Conservation (phyloP, 352 stramenopile species). For the Phytophthora ohioensis region DNA sequence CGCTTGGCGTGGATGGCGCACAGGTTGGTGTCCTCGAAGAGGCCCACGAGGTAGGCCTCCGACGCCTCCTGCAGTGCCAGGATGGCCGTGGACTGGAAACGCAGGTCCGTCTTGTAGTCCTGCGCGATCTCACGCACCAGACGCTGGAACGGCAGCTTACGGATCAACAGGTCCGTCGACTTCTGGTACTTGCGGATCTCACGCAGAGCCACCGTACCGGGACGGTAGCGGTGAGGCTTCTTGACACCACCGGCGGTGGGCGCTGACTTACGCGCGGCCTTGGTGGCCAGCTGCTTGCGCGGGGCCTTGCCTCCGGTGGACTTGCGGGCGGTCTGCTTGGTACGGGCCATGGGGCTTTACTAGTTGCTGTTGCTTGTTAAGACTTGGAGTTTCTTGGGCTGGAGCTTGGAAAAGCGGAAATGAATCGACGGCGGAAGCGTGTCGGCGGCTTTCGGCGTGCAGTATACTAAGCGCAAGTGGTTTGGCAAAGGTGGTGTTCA, state of each 20-base stretch:
- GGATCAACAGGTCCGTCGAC: conserved; percentile 96
- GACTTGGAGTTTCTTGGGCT: conserved; percentile 20
- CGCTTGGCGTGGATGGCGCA: conserved; percentile 97
- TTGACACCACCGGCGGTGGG: conserved; percentile 94
- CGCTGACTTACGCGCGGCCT: conserved; percentile 93
- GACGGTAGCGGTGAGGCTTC: conserved; percentile 63
- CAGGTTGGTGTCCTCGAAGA: conserved; percentile 97
- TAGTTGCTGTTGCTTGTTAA: background rate
- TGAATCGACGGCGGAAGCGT: conserved; percentile 26
- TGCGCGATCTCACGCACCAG: conserved; percentile 96
- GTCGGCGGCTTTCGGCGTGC: background rate
- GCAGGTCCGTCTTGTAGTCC: conserved; percentile 97
- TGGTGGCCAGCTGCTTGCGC: conserved; percentile 94
- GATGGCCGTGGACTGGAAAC: conserved; percentile 96
- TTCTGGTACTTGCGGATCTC: conserved; percentile 98
- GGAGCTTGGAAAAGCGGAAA: conserved; percentile 58
- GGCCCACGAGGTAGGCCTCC: conserved; percentile 95
- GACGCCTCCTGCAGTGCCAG: conserved; percentile 92
- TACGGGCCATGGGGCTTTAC: conserved; percentile 89
- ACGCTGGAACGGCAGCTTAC: conserved; percentile 97
- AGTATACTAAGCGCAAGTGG: conserved; percentile 57
- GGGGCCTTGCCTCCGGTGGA: conserved; percentile 95
- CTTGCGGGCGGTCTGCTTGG: conserved; percentile 98
- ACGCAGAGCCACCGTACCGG: conserved; percentile 89
- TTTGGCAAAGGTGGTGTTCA: conserved; percentile 47